Conservation (phyloP, 2,329 filamentous ascomycete species). For the Clonostachys byssicola region DNA sequence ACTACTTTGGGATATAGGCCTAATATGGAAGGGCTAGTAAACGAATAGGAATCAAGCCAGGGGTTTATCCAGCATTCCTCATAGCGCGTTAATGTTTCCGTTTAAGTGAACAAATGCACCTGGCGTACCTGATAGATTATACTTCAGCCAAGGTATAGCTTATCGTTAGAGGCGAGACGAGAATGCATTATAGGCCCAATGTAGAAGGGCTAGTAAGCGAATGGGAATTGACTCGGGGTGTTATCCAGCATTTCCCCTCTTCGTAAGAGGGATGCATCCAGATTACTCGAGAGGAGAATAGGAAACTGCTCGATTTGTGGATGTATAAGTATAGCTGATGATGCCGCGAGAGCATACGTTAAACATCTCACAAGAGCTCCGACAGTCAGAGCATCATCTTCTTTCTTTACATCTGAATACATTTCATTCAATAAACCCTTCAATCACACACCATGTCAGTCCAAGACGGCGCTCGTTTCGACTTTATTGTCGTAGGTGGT, state of each 20-base stretch:
- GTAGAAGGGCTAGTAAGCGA: neutral
- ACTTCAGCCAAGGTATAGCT: neutral
- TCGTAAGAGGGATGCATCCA: too few relatives aligned
- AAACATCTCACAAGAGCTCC: too few relatives aligned
- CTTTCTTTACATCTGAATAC: neutral
- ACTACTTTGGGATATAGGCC: neutral
- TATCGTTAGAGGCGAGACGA: neutral
- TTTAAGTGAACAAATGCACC: too few relatives aligned
- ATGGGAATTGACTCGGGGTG: neutral
- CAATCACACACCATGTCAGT: neutral
- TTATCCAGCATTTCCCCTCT: neutral
- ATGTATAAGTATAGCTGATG: too few relatives aligned
- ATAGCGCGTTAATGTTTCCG: too few relatives aligned
- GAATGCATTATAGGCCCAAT: neutral
- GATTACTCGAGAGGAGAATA: too few relatives aligned
- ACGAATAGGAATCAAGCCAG: neutral
- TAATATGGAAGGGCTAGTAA: neutral
- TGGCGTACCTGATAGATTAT: neutral
- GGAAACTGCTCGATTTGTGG: too few relatives aligned
- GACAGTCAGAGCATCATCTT: neutral
- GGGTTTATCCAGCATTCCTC: neutral
- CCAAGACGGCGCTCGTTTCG: slow-evolving; percentile 4
- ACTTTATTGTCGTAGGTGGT: slow-evolving; percentile 26
- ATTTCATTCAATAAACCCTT: neutral
- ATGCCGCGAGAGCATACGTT: too few relatives aligned